Evolutionary conservation across 2,329 filamentous ascomycete species (phyloP).

Genomic region (Thelonectria discophora): DNA sequence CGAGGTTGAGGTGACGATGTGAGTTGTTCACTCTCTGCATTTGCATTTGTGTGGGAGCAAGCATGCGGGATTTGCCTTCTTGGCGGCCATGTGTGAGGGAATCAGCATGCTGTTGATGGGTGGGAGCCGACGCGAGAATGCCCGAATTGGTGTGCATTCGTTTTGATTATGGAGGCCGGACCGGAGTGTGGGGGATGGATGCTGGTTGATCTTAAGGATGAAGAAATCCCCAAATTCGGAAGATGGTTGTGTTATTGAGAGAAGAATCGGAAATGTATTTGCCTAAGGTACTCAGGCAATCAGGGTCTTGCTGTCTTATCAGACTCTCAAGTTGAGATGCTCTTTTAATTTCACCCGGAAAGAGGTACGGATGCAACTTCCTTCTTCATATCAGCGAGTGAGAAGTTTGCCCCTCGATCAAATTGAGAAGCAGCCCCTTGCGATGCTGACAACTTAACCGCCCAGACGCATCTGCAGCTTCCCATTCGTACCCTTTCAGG

Average conservation of each 20-base stretch:
- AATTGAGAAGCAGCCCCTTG: not conserved
- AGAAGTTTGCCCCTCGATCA: not conserved
- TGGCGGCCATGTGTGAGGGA: constrained; percentile 5
- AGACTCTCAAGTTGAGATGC: too few species aligned
- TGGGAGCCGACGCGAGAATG: not conserved
- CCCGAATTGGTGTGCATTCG: constrained; percentile 6
- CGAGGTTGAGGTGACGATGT: not conserved
- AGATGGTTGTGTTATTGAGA: not conserved
- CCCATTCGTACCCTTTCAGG: too few species aligned
- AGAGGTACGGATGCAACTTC: not conserved
- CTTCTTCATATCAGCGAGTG: not conserved
- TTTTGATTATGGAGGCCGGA: not conserved
- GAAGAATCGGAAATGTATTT: not conserved
- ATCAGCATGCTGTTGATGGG: constrained; percentile 5
- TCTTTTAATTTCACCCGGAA: not conserved
- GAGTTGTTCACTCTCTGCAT: constrained; percentile 8
- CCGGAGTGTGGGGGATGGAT: constrained; percentile 8
- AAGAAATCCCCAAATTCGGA: not conserved
- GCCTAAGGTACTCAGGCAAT: not conserved
- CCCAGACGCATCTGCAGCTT: too few species aligned
- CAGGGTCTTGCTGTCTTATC: too few species aligned
- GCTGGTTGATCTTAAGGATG: not conserved
- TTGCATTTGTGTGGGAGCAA: not conserved
- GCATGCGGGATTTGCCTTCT: not conserved
- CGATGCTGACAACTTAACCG: not conserved